Evolutionary conservation across 257 asterid genomes (phyloP), one percentile per base, ranked within the genome.

Genomic region (Solanum ahanhuiri): DNA sequence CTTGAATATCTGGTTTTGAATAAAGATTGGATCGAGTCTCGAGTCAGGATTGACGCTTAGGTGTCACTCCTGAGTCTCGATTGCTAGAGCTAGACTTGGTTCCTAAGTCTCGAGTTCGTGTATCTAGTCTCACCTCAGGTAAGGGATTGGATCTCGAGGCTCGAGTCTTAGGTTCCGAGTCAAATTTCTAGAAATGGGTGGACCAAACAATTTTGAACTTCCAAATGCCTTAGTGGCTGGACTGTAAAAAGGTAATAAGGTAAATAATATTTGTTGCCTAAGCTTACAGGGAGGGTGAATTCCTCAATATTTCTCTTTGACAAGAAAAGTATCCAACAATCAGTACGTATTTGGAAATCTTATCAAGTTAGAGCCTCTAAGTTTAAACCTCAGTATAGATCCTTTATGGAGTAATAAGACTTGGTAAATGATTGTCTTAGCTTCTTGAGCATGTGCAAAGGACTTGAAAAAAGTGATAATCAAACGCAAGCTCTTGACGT

Each of bases 151-250:
- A 54, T 54, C 63, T 54, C n/a, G 9, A 54, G 63, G 63, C 63
- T 17, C 9, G 23, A 54, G n/a, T 17, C n/a, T 54, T 54, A 54
- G 63, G 63, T 54, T 54, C 63, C n/a, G 2, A 54, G 10, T 18
- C 9, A 54, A 54, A 54, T 54, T 54, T 54, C 54, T 45, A 45
- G 17, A 45, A 12, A 45, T 45, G 93, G 92, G 73, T 91, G 89
- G 66, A 92, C 90, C 20, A 85, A 87, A 35, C 95, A 92, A 84
- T 89, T 90, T 12, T 85, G 5, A 12, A 69, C 2, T 15, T 69
- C 1, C 9, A 82, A 54, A 66, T 67, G 81, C 75, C 22, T 82
- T 5, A 86, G 87, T 15, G 33, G 51, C 11, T 60, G 54, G 85
- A 88, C 60, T 30, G 85, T 25, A 23, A 71, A 88, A 58, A 86